Evolutionary conservation across 768 basidiomycete species (phyloP).

Genomic region (Agaricus sinodeliciosus): DNA sequence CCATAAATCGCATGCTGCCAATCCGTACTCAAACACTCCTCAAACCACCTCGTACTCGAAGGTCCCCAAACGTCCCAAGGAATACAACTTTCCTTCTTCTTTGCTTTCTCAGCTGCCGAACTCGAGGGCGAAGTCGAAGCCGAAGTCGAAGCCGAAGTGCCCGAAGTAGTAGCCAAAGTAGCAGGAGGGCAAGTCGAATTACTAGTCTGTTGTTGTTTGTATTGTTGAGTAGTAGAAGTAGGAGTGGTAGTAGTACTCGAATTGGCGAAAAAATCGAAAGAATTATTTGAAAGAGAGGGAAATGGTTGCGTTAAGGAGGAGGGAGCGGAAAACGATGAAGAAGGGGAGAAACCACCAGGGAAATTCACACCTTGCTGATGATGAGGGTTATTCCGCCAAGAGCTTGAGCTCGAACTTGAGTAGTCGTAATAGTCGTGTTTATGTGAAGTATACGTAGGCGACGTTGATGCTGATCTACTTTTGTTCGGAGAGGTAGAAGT

Average conservation of each 20-base stretch:
- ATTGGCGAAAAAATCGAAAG: background rate
- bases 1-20: constrained; percentile 54
- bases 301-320: background rate
- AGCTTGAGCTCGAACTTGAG: background rate
- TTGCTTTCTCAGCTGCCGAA: no score
- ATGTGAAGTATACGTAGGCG: background rate
- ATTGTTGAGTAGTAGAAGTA: background rate
- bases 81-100: constrained; percentile 13
- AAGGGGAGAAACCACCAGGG: no score
- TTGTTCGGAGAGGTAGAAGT: background rate
- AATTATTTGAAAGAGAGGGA: background rate
- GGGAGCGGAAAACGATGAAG: background rate
- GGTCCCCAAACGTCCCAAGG: constrained; percentile 50
- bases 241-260: constrained; percentile 4
- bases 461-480: background rate
- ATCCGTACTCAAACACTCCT: constrained; percentile 41
- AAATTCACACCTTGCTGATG: no score
- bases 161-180: no score
- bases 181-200: no score
- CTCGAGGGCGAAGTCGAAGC: no score
- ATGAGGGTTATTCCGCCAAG: no score
- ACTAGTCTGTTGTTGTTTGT: background rate
- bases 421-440: background rate
- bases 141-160: no score
- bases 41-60: constrained; percentile 46